Evolutionary conservation across 768 basidiomycete genomes (phyloP), one percentile per base, ranked within the genome.

Genomic region (Psilocybe subaeruginosa): DNA sequence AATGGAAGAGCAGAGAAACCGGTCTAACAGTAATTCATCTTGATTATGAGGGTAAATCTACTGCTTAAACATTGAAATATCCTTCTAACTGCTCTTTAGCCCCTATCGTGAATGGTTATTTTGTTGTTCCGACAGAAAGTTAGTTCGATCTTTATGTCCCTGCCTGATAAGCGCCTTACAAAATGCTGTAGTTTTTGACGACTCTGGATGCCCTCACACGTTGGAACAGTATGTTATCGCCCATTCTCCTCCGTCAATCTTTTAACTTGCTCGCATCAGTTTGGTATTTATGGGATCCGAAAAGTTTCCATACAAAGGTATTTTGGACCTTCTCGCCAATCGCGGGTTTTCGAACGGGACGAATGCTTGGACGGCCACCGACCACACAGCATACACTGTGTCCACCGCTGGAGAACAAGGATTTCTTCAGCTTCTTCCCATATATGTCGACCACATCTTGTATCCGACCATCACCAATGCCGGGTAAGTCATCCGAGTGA

Each of bases 321-420:
- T 98, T 55, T 85, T 99, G 57, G 97, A 99, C 76, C 88, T 92
- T 59, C 82, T 99, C 19, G 97, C 97, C 2, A 99, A 98, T 73
- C 86, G 95, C 58, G 93, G 93, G 17, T 95, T 96, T 72, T 91
- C 93, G 6, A 87, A 92, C 63, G 93, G 93, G 35, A 93, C 91
- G 8, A 97, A 98, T 73, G 97, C 97, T 1, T 99, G 97, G 97
- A 99, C 97, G 3, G 97, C 92, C 70, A 95, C 85, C 47, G 93
- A 95, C 70, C 90, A 97, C 70, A 97, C 96, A 49, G 93, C 93
- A 8, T 99, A 98, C 73, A 99, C 97, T 8, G 90, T 97, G 58
- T 90, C 92, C 3, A 99, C 97, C 8, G 97, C 97, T 11, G 97
- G 97, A 63, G 88, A 90, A 61, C 92, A 97, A 69, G 97, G 97